Evolutionary conservation across 2,329 filamentous ascomycete species (phyloP), one percentile per base, ranked within the genome.

Genomic region (Geosmithia putterillii): DNA sequence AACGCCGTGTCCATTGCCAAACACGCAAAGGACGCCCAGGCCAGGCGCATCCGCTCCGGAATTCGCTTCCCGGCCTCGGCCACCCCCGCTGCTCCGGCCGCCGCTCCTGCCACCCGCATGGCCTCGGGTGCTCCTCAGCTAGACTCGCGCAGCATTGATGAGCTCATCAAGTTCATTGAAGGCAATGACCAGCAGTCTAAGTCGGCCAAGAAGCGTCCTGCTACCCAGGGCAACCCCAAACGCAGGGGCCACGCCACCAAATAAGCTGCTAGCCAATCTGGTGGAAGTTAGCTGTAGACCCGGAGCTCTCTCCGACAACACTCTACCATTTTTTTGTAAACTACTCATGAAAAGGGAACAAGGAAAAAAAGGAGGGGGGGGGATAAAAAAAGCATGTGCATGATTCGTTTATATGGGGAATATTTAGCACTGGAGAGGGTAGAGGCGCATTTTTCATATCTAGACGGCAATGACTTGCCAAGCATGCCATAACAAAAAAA

Each of bases 1-100:
- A 95, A 94, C 55, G 92, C 92, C 38, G 92, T 98, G 36, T 84
- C 80, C 28, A 88, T 96, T 51, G 90, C 89, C 42, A 95, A 94
- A 69, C 88, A 94, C 56, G 84, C 86, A 47, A 94, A 95, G 67
- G 85, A 92, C 50, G 72, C 86, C 34, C 81, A 92, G 62, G 79
- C 80, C 40, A 79, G 83, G 44, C 76, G 84, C 47, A 71, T 89
- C 38, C 79, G 81, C 47, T 74, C 83, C 8, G 76, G 74, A 40
- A 81, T 89, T 51, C 74, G 78, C 44, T 78, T 90, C 55, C 79
- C 76, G 19, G 18, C 44, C 22, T 23, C 44, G 15, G n/a, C 56
- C 4, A 53, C 54, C 14, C 47, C 56, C 12, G 48, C 58, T 2
- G 52, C 55, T 20, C 49, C 51, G 12, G 50, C 51, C 42, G 40